phyloP scores from a whole-genome alignment of 2,329 filamentous ascomycete species.

The Paraphaeosphaeria sporulosa region DNA sequence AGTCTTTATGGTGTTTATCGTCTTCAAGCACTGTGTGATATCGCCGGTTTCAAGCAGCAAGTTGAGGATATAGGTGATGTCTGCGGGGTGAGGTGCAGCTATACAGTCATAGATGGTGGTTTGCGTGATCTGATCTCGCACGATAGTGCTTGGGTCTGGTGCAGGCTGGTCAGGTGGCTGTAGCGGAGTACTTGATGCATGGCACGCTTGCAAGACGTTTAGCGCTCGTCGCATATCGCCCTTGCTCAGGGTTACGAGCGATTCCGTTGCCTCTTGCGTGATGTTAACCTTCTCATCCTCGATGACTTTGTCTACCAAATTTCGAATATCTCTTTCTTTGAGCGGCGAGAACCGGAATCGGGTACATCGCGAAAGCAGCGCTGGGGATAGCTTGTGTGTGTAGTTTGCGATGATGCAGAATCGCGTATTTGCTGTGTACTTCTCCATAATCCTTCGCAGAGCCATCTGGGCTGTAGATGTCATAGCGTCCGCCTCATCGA shows the following conservation, averaged over 20 bases:
- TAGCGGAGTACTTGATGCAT: conserved; percentile 80
- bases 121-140: conserved; percentile 87
- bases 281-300: conserved; percentile 88
- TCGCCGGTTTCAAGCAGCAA: conserved; percentile 86
- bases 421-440: conserved; percentile 96
- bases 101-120: conserved; percentile 97
- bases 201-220: conserved; percentile 95
- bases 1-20: conserved; percentile 86
- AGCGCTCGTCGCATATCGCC: conserved; percentile 95
- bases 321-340: conserved; percentile 85
- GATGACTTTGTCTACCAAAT: conserved; percentile 87
- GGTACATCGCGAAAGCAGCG: conserved; percentile 90
- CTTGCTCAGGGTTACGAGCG: conserved; percentile 85
- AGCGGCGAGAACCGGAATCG: conserved; percentile 94
- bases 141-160: conserved; percentile 64
- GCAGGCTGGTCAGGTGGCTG: conserved; percentile 57
- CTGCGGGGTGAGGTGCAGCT: conserved; percentile 88
- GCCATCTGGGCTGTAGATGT: conserved; percentile 99
- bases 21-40: conserved; percentile 86
- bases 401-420: conserved; percentile 99
- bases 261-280: conserved; percentile 78
- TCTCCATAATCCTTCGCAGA: conserved; percentile 95
- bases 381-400: conserved; percentile 95
- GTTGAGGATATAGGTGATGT: conserved; percentile 83
- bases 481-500: conserved; percentile 99